Evolutionary conservation across 352 stramenopile species (phyloP).

Genomic region (Pythium rhizo-oryzae): DNA sequence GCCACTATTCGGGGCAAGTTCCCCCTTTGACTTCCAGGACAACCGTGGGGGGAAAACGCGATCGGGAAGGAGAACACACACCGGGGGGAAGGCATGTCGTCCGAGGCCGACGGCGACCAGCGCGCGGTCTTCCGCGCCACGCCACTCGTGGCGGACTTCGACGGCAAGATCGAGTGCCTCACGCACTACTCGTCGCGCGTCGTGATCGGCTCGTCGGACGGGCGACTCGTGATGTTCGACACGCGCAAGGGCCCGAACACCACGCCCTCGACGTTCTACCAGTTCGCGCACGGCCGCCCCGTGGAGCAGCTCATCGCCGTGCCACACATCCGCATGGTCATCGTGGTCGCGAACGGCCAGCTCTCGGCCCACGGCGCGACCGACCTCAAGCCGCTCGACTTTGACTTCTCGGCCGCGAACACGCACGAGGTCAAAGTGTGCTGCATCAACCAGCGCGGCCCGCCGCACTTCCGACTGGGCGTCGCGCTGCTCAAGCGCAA

Average conservation of each 20-base stretch:
- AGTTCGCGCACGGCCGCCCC: constrained; percentile 70
- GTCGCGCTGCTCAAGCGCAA: constrained; percentile 68
- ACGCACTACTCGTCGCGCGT: constrained; percentile 88
- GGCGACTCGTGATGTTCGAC: constrained; percentile 86
- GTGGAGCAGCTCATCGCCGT: constrained; percentile 85
- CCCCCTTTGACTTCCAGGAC: background rate
- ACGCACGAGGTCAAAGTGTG: constrained; percentile 63
- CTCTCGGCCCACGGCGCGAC: constrained; percentile 75
- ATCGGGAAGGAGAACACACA: no score
- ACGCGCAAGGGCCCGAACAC: constrained; percentile 79
- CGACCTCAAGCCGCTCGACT: constrained; percentile 73
- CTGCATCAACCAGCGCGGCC: constrained; percentile 85
- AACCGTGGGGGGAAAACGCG: background rate
- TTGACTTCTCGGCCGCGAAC: constrained; percentile 85
- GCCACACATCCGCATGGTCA: constrained; percentile 89
- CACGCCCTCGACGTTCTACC: constrained; percentile 53
- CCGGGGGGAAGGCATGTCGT: constrained; percentile 25
- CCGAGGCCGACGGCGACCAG: constrained; percentile 34
- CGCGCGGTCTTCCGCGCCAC: constrained; percentile 81
- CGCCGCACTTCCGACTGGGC: constrained; percentile 82
- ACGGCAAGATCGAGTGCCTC: constrained; percentile 84
- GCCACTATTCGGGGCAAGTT: constrained; percentile 16
- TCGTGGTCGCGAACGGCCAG: constrained; percentile 78
- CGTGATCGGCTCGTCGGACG: constrained; percentile 78
- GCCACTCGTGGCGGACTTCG: constrained; percentile 70